phyloP scores from a whole-genome alignment of 2,329 filamentous ascomycete species.

The Pestalotiopsis sp. region DNA sequence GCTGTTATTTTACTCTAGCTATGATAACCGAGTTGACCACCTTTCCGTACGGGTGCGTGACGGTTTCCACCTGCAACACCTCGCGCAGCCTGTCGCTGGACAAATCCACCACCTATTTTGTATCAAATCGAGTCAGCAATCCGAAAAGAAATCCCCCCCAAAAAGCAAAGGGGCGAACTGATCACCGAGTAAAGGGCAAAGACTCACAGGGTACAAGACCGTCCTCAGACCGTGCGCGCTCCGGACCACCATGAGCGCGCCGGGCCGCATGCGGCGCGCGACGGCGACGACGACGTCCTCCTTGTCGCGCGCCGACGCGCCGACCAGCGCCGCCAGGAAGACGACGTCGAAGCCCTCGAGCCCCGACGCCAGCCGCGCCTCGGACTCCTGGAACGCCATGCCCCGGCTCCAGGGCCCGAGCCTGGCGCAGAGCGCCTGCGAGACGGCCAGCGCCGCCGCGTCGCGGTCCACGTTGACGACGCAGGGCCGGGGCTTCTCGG shows the following conservation, averaged over 20 bases:
- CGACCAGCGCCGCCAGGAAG: constrained; percentile 51
- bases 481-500: not conserved
- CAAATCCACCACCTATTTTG: constrained; percentile 36
- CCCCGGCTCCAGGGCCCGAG: constrained; percentile 27
- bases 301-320: constrained; percentile 40
- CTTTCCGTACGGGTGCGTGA: constrained; percentile 47
- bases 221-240: constrained; percentile 44
- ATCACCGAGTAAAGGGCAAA: not conserved
- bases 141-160: too few relatives aligned
- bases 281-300: constrained; percentile 37
- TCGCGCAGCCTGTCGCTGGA: constrained; percentile 29
- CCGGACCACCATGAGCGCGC: constrained; percentile 44
- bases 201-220: constrained; percentile 47
- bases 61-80: constrained; percentile 37
- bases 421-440: constrained; percentile 27
- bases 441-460: constrained; percentile 32
- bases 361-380: constrained; percentile 26
- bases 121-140: not conserved
- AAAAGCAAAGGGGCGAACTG: too few relatives aligned
- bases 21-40: constrained; percentile 52
- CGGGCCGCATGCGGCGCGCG: constrained; percentile 37
- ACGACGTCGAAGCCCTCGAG: constrained; percentile 43
- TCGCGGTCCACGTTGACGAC: constrained; percentile 44
- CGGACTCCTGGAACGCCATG: constrained; percentile 39
- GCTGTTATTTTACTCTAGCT: constrained; percentile 15